Base-by-base conservation (phyloP, 345 rosid species). In the Heritiera littoralis region DNA sequence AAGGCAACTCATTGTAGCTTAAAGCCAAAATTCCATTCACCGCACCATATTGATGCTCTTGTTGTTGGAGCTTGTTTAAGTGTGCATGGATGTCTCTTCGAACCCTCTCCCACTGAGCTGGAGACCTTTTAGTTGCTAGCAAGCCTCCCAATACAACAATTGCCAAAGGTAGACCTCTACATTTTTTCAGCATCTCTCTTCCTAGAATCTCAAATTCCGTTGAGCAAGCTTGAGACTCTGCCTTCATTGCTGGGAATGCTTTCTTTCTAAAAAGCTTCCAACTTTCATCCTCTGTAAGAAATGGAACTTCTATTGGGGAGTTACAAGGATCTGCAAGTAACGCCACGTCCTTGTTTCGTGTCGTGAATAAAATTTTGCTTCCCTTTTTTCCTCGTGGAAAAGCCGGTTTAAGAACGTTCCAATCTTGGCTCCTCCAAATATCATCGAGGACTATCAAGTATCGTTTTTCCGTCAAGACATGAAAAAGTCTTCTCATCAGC, bases 1-100 rank as follows among this genome's bases (percentile, higher is more conserved):
- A 72, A 1, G 89, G 87, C 68, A 87, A 28, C 4, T 85, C 86
- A 7, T 76, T 40, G 59, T 83, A 87, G 66, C 89, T 85, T 1
- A 83, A 72, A 41, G 61, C 87, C 11, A 83, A 60, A 12, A 81
- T 73, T 23, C 72, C 58, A 0, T 73, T 35, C 23, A 85, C 77
- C 38, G 55, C 55, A 13, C 55, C 6, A 41, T 6, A 6, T 6
- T 5, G 45, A 41, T 5, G 45, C 1, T 41, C 7, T 6, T 41
- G 1, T 41, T 41, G 45, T 41, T 41, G 45, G 45, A 15, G n/a
- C 1, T 14, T 14, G n/a, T 14, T 51, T 4, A 51, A 13, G 17
- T 4, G 56, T 15, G 17, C 55, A 51, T 15, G 56, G n/a, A 52
- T 14, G 56, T 15, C 15, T 52, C n/a, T 15, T 1, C 15, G 56